Evolutionary conservation across 1,284 basidiomycete genomes (phyloP).

Genomic region (Sanghuangporus sanghuang): DNA sequence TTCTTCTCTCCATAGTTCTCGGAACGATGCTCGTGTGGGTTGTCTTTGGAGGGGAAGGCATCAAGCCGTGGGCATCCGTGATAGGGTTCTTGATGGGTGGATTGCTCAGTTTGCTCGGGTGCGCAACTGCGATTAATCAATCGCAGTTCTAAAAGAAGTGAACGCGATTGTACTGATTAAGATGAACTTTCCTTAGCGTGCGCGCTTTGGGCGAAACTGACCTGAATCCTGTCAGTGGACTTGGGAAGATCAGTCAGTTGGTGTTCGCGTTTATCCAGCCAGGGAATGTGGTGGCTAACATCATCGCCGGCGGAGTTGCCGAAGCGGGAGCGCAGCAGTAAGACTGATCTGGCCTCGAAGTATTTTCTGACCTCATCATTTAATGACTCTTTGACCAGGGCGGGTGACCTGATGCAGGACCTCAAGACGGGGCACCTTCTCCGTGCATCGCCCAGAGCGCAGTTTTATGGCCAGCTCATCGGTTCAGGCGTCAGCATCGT

Average conservation of each 20-base stretch:
- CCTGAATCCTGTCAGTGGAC: constrained; percentile 88
- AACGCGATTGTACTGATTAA: neutral
- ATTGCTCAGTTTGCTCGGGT: constrained; percentile 85
- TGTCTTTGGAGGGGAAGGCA: constrained; percentile 86
- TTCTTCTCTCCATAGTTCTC: constrained; percentile 55
- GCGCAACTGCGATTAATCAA: constrained; percentile 24
- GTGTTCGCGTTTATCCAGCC: constrained; percentile 94
- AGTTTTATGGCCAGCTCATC: constrained; percentile 86
- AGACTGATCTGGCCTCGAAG: constrained; percentile 26
- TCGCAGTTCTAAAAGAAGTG: neutral
- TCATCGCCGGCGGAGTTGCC: constrained; percentile 93
- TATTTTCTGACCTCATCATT: neutral
- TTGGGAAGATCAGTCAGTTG: constrained; percentile 93
- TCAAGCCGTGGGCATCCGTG: constrained; percentile 91
- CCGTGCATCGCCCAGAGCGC: constrained; percentile 80
- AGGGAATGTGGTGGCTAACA: constrained; percentile 91
- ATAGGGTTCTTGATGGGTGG: constrained; percentile 82
- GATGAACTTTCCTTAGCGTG: constrained; percentile 45
- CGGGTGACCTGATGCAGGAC: constrained; percentile 98
- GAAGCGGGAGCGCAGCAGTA: constrained; percentile 95
- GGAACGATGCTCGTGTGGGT: constrained; percentile 82
- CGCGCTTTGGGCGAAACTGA: constrained; percentile 92
- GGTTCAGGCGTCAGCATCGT: constrained; percentile 85
- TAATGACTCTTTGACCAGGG: constrained; percentile 39
- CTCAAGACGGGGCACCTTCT: constrained; percentile 93